Evolutionary conservation across 2,329 filamentous ascomycete species (phyloP).

Genomic region (Calonectria pseudoturangicola): DNA sequence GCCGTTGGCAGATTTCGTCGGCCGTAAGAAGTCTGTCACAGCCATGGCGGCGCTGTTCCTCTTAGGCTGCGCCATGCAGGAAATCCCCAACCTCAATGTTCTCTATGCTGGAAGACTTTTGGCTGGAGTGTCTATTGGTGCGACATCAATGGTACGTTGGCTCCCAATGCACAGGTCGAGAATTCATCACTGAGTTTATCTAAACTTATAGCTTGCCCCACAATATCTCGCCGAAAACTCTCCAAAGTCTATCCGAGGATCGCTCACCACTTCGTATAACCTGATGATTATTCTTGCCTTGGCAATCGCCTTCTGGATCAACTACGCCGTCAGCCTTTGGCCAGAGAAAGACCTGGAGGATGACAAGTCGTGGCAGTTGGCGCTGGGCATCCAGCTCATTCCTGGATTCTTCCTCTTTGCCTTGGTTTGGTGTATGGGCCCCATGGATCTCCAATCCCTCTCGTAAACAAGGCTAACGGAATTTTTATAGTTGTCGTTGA

Average conservation of each 20-base stretch:
- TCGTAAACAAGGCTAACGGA: background rate
- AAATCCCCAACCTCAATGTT: conserved; percentile 31
- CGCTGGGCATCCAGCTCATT: conserved; percentile 44
- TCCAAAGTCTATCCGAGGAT: conserved; percentile 35
- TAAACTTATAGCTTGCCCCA: conserved; percentile 29
- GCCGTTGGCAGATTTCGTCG: conserved; percentile 34
- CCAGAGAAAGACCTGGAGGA: background rate
- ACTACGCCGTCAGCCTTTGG: conserved; percentile 37
- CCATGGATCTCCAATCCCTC: too few species aligned
- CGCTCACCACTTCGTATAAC: conserved; percentile 31
- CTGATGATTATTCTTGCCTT: conserved; percentile 37
- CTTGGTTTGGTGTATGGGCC: conserved; percentile 28
- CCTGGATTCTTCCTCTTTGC: conserved; percentile 43
- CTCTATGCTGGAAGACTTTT: conserved; percentile 33
- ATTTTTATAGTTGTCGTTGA: conserved; percentile 34
- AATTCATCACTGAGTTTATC: background rate
- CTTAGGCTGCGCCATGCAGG: conserved; percentile 31
- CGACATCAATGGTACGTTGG: conserved; percentile 29
- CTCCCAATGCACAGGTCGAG: background rate
- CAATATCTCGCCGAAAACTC: conserved; percentile 37
- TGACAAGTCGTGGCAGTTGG: conserved; percentile 33
- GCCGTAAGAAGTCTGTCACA: conserved; percentile 33
- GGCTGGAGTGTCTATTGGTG: conserved; percentile 31
- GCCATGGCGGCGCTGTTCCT: conserved; percentile 32
- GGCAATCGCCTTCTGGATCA: conserved; percentile 36